phyloP scores from a whole-genome alignment of 805 yeast species.

The Myxozyma udenii region DNA sequence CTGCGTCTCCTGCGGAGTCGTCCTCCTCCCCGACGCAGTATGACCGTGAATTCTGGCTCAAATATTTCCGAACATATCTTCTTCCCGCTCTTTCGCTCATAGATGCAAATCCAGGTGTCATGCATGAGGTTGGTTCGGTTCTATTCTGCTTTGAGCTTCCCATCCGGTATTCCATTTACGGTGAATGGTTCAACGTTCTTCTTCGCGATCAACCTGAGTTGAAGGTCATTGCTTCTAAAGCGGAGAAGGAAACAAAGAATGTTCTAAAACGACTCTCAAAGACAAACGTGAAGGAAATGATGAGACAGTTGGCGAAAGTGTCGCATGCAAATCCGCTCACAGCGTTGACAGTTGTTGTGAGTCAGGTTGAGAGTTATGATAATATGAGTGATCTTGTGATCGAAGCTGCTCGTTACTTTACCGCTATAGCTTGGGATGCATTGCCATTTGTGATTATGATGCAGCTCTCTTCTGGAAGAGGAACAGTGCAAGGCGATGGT shows the following conservation, averaged over 20 bases:
- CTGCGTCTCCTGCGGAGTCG: constrained; percentile 8
- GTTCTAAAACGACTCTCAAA: constrained; percentile 76
- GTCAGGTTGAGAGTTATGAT: constrained; percentile 88
- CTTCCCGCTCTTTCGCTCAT: constrained; percentile 59
- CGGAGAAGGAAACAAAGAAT: constrained; percentile 77
- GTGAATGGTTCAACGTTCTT: constrained; percentile 63
- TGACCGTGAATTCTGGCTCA: constrained; percentile 49
- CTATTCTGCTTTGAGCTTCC: constrained; percentile 56
- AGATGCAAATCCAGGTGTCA: constrained; percentile 55
- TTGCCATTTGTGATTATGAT: constrained; percentile 68
- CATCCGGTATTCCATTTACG: constrained; percentile 71
- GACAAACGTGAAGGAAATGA: constrained; percentile 69
- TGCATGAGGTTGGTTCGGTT: constrained; percentile 58
- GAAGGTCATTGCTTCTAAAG: constrained; percentile 57
- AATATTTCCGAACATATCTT: constrained; percentile 60
- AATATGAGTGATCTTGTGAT: constrained; percentile 77
- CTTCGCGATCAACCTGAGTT: constrained; percentile 56
- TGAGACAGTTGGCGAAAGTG: constrained; percentile 67
- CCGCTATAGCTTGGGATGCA: constrained; percentile 79
- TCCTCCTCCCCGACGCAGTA: constrained; percentile 24
- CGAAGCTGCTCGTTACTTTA: constrained; percentile 71
- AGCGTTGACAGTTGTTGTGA: constrained; percentile 63
- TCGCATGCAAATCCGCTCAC: constrained; percentile 77
- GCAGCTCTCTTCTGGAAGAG: constrained; percentile 67
- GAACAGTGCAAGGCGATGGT: constrained; percentile 71